phyloP scores from a whole-genome alignment of 2,329 filamentous ascomycete species.

The Fusarium sacchari region DNA sequence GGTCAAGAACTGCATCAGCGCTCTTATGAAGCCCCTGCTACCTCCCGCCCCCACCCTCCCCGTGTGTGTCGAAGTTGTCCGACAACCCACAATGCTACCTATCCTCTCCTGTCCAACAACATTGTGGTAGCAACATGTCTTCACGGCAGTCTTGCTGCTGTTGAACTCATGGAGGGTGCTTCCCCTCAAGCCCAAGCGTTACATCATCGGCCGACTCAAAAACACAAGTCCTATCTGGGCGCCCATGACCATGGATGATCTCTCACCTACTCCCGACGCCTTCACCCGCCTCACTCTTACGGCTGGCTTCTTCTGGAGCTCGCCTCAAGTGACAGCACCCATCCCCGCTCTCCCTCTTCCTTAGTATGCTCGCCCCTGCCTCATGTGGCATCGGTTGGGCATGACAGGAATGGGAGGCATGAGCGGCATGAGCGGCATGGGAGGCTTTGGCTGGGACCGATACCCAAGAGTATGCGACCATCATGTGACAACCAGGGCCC shows the following conservation, averaged over 20 bases:
- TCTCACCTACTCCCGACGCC: conserved; percentile 83
- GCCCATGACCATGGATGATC: conserved; percentile 77
- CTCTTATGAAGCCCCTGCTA: conserved; percentile 86
- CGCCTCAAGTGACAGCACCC: conserved; percentile 77
- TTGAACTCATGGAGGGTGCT: conserved; percentile 93
- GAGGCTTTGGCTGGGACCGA: conserved; percentile 84
- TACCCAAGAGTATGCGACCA: conserved; percentile 86
- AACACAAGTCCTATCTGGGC: conserved; percentile 79
- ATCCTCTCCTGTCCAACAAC: conserved; percentile 79
- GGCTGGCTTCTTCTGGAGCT: conserved; percentile 80
- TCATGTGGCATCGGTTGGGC: conserved; percentile 84
- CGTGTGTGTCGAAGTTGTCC: conserved; percentile 89
- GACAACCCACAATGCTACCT: conserved; percentile 84
- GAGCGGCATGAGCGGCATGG: conserved; percentile 67
- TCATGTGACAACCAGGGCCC: conserved; percentile 80
- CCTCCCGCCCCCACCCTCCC: conserved; percentile 87
- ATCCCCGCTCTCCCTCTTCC: conserved; percentile 83
- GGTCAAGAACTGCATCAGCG: conserved; percentile 87
- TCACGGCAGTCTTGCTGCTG: conserved; percentile 70
- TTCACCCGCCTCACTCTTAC: conserved; percentile 80
- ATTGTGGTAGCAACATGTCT: conserved; percentile 84
- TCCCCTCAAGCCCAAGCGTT: conserved; percentile 85
- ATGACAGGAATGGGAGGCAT: conserved; percentile 75
- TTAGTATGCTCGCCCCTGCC: conserved; percentile 79
- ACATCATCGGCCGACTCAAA: conserved; percentile 78